phyloP scores from a whole-genome alignment of 208 protist species.

The Crithidia thermophila region DNA sequence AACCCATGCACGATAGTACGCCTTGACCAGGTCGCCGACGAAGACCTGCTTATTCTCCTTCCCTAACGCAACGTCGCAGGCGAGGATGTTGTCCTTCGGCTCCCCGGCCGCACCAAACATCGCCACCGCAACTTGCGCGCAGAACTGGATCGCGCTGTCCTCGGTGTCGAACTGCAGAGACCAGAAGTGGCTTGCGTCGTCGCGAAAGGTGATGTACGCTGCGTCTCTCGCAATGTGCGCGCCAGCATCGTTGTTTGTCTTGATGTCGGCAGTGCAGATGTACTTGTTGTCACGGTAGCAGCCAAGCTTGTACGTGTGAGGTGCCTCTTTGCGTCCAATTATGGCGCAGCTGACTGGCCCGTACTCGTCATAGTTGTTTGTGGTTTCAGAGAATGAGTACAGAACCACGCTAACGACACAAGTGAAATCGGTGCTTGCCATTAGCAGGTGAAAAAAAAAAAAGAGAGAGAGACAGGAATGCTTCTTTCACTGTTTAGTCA shows the following conservation, averaged over 20 bases:
- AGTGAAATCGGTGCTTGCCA: conserved; percentile 41
- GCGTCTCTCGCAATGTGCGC: conserved; percentile 58
- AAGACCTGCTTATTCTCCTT: conserved; percentile 56
- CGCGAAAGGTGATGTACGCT: conserved; percentile 69
- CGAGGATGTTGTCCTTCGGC: conserved; percentile 54
- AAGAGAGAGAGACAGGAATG: background rate
- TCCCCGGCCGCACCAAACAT: conserved; percentile 73
- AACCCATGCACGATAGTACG: conserved; percentile 64
- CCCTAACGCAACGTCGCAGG: conserved; percentile 51
- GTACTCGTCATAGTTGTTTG: conserved; percentile 55
- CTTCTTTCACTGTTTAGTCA: no score
- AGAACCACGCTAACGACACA: conserved; percentile 53
- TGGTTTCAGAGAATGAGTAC: conserved; percentile 50
- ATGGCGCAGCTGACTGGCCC: conserved; percentile 62
- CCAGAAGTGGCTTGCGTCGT: conserved; percentile 65
- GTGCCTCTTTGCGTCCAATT: conserved; percentile 44
- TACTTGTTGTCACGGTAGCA: conserved; percentile 81
- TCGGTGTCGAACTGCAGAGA: conserved; percentile 66
- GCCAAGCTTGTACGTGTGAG: conserved; percentile 62
- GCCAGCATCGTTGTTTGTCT: conserved; percentile 68
- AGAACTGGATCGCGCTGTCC: conserved; percentile 50
- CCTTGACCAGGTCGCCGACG: conserved; percentile 57
- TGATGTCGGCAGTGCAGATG: conserved; percentile 68
- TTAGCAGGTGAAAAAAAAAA: background rate
- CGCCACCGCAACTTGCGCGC: conserved; percentile 60